Base-by-base conservation (phyloP, 176 grass and related monocot species). In the Cocos nucifera region DNA sequence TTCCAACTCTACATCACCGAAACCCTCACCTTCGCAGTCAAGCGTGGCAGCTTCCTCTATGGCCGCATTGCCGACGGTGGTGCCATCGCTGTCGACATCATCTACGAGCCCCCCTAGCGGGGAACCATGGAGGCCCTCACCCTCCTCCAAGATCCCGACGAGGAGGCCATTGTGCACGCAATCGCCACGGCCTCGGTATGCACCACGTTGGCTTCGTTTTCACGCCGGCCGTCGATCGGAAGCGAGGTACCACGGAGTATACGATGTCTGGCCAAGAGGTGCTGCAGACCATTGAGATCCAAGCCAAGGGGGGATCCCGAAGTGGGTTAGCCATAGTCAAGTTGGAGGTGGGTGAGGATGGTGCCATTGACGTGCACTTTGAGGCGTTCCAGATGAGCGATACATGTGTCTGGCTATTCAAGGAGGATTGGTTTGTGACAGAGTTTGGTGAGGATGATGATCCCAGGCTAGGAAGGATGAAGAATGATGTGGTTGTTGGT, bases 351-450 rank as follows among this genome's bases (percentile, higher is more conserved):
- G 78, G 68, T 6, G 87, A 78, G 0, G 86, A 90, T 4, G 86
- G 83, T 26, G 74, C 80, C 4, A 71, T 71, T 0, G 87, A 91
- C 15, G 93, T 98, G 66, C 93, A 98, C 66, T 92, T 98, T 5
- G 87, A 98, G 79, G 87, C 93, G 1, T 98, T 98, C 76, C 93
- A 92, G 81, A 92, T 98, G 87, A 98, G 93, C 22, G 93, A 98
- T 61, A 82, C 65, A 44, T 98, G 93, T 62, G 66, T 91, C 8
- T 85, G 84, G 76, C 81, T 98, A 30, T 88, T 83, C 64, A 98
- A 76, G 81, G 87, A 92, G 22, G 81, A 79, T 16, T 73, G 90
- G 61, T 73, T 98, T 19, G 73, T 87, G 39, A 85, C 78, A 2
- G 84, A 89, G 49, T 54, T 92, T 54, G 55, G 68, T n/a, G 81